These are phyloP conservation scores for Fistulinella prunicolor DNA, from an alignment of 768 basidiomycete species.

Conservation along the genomic window DNA sequence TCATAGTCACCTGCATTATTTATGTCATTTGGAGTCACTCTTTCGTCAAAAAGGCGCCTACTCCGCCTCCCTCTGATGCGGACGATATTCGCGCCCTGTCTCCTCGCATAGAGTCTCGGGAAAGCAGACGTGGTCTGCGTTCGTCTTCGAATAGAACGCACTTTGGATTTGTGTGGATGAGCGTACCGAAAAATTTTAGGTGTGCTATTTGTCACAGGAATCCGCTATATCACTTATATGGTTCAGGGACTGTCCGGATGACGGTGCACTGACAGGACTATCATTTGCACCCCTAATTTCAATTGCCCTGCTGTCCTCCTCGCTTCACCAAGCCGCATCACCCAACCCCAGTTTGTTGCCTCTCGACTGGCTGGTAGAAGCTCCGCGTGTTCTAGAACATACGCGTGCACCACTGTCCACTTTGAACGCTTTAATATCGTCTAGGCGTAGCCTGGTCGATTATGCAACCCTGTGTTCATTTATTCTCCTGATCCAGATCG, in stretches of 20 bases:
- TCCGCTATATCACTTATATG: constrained; percentile 11
- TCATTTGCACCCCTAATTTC: constrained; percentile 83
- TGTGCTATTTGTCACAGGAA: constrained; percentile 26
- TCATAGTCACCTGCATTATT: constrained; percentile 51
- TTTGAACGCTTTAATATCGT: constrained; percentile 54
- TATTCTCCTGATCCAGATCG: constrained; percentile 75
- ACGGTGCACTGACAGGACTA: constrained; percentile 81
- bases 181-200: constrained; percentile 86
- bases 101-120: constrained; percentile 49
- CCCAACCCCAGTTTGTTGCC: constrained; percentile 41
- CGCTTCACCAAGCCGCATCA: constrained; percentile 37
- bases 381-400: constrained; percentile 54
- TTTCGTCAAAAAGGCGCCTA: constrained; percentile 29
- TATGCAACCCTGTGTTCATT: constrained; percentile 78
- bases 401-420: constrained; percentile 41
- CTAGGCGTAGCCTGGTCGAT: constrained; percentile 75
- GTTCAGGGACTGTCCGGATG: constrained; percentile 72
- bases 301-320: constrained; percentile 59
- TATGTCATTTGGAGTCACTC: constrained; percentile 65
- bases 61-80: constrained; percentile 13
- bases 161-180: constrained; percentile 85
- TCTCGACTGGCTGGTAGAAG: constrained; percentile 74
- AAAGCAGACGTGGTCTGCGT: constrained; percentile 37
- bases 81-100: constrained; percentile 30
- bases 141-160: constrained; percentile 41